Percentiles rank a stretch among this genome's conserved stretches.
phyloP scores from a whole-genome alignment of 2,329 filamentous ascomycete species.

The Teratosphaeria gauchensis region DNA sequence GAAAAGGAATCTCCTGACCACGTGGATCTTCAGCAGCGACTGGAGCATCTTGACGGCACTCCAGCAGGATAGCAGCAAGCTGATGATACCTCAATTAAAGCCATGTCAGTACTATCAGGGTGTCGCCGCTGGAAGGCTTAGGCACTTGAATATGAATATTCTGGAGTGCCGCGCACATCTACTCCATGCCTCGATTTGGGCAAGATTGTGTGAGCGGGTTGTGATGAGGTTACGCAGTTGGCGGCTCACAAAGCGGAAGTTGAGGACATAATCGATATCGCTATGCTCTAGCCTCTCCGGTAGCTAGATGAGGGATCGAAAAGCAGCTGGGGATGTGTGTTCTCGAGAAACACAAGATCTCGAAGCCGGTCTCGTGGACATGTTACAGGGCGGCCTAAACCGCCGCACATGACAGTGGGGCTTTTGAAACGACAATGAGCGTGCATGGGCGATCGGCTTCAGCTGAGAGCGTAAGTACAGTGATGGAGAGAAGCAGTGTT shows the following conservation, averaged over 20 bases:
- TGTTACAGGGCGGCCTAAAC: too few species aligned
- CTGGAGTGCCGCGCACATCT: conserved; percentile 3
- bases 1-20: neutral
- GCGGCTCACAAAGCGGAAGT: conserved; percentile 1
- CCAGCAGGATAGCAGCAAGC: conserved; percentile 3
- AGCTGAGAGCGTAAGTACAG: too few species aligned
- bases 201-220: neutral
- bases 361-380: too few species aligned
- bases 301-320: neutral
- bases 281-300: neutral
- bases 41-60: neutral
- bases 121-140: neutral
- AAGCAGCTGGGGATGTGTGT: neutral
- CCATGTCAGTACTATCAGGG: neutral
- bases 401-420: too few species aligned
- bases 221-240: neutral
- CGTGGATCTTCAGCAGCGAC: neutral
- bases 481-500: too few species aligned
- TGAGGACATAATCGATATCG: conserved; percentile 6
- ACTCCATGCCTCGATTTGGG: neutral
- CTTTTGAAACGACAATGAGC: too few species aligned
- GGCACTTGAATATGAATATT: neutral
- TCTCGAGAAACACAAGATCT: neutral
- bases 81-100: conserved; percentile 4
- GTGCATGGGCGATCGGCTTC: too few species aligned